phyloP scores from a whole-genome alignment of 331 rosid genomes.

The Stylosanthes scabra region DNA sequence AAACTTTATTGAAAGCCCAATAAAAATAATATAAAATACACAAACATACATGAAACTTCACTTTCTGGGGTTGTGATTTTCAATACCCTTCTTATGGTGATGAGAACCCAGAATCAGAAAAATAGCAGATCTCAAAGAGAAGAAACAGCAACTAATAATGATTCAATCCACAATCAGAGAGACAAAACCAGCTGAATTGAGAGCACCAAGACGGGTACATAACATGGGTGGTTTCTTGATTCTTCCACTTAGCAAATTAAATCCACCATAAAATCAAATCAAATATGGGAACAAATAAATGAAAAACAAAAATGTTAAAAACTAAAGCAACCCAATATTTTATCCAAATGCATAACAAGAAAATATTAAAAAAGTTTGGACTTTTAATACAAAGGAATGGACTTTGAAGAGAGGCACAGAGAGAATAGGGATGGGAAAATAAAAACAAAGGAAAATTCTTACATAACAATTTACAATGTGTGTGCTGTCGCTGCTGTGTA shows the following conservation, averaged over 20 bases:
- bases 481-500: not conserved
- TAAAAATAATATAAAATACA: not conserved
- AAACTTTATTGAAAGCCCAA: not conserved
- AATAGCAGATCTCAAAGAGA: not conserved
- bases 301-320: not conserved
- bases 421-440: no score
- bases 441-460: constrained; percentile 1
- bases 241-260: no score
- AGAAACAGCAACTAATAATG: not conserved
- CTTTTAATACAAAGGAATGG: not conserved
- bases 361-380: not conserved
- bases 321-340: not conserved
- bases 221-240: constrained; percentile 27
- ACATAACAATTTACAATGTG: not conserved
- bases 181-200: constrained; percentile 53
- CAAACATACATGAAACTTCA: constrained; percentile 32
- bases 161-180: not conserved
- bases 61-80: constrained; percentile 16
- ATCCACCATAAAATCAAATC: not conserved
- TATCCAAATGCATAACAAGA: not conserved
- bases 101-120: constrained; percentile 24
- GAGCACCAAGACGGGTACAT: constrained; percentile 44
- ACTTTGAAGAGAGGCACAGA: not conserved
- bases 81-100: constrained; percentile 8
- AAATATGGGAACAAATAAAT: not conserved